A percentile compares a stretch with the other conserved stretches of the same genome.
Evolutionary conservation across 345 rosid species (phyloP).

Genomic region (Boechera retrofracta): DNA sequence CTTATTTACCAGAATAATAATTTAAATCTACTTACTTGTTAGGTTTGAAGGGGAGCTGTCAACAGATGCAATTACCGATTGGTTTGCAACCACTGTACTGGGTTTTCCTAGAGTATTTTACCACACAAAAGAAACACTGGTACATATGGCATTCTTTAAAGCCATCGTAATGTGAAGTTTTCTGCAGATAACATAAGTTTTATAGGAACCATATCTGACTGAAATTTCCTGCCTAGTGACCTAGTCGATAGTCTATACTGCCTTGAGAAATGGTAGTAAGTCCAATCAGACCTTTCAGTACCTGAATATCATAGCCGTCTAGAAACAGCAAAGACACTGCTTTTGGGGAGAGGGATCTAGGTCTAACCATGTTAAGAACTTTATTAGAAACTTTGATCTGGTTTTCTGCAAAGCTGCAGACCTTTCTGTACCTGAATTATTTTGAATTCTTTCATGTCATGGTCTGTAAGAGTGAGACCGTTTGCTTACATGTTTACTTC

Average conservation of each 20-base stretch:
- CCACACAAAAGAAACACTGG: slow-evolving; percentile 86
- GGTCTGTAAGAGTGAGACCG: slow-evolving; percentile 21
- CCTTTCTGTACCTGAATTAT: neutral
- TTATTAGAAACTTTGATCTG: slow-evolving; percentile 12
- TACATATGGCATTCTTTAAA: slow-evolving; percentile 32
- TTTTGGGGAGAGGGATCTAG: slow-evolving; percentile 28
- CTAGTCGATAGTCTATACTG: slow-evolving; percentile 1
- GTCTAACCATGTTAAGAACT: slow-evolving; percentile 25
- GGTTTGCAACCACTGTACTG: slow-evolving; percentile 79
- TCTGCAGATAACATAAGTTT: neutral
- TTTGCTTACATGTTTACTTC: slow-evolving; percentile 27
- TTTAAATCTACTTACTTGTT: slow-evolving; percentile 23
- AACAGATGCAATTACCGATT: slow-evolving; percentile 74
- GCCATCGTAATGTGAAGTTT: slow-evolving; percentile 11
- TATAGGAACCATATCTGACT: slow-evolving; percentile 19
- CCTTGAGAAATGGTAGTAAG: slow-evolving; percentile 18
- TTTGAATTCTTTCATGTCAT: slow-evolving; percentile 18
- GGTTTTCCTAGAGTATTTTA: slow-evolving; percentile 84
- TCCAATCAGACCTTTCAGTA: slow-evolving; percentile 4
- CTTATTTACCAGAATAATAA: neutral
- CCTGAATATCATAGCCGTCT: neutral
- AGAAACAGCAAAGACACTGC: slow-evolving; percentile 14
- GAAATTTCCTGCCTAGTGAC: slow-evolving; percentile 5
- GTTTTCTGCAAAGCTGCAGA: slow-evolving; percentile 14
- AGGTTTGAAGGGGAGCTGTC: slow-evolving; percentile 84